These are phyloP conservation scores for Mollisiaceae sp. DNA, from an alignment of 2,329 filamentous ascomycete genomes.

Conservation along the genomic window DNA sequence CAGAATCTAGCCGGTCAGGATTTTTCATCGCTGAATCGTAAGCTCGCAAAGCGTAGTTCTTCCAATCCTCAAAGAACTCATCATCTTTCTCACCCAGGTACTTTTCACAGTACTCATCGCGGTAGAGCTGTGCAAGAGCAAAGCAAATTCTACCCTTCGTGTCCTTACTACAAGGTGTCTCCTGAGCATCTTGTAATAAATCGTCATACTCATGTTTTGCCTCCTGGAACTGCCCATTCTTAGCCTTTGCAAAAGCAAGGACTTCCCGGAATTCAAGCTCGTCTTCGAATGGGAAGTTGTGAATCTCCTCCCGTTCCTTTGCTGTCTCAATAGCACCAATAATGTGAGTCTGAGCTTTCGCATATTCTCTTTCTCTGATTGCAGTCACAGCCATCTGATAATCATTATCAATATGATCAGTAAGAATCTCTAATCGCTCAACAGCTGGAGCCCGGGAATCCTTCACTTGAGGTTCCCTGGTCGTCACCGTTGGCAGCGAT, in stretches of 20 bases:
- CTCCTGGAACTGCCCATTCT: not conserved
- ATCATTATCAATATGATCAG: conserved; percentile 7
- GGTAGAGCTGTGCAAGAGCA: not conserved
- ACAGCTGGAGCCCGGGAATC: not conserved
- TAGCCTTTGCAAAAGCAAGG: not conserved
- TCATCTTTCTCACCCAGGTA: conserved; percentile 3
- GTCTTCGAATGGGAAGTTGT: conserved; percentile 5
- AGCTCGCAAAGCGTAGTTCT: not conserved
- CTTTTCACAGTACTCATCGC: not conserved
- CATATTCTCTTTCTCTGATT: not conserved
- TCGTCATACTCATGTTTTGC: conserved; percentile 5
- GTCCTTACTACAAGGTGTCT: not conserved
- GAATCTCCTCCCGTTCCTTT: conserved; percentile 2
- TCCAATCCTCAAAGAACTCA: not conserved
- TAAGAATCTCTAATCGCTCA: conserved; percentile 1
- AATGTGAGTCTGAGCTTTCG: not conserved
- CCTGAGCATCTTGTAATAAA: conserved; percentile 2
- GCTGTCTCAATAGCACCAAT: conserved; percentile 3
- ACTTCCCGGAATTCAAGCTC: not conserved
- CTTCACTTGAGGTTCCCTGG: not conserved
- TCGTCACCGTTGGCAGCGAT: not conserved
- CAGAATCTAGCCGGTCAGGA: not conserved
- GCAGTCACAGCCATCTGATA: conserved; percentile 4
- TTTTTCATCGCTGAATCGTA: not conserved
- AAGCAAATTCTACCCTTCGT: not conserved